Evolutionary conservation across 257 asterid species (phyloP).

Genomic region (Thymus mandschuricus): DNA sequence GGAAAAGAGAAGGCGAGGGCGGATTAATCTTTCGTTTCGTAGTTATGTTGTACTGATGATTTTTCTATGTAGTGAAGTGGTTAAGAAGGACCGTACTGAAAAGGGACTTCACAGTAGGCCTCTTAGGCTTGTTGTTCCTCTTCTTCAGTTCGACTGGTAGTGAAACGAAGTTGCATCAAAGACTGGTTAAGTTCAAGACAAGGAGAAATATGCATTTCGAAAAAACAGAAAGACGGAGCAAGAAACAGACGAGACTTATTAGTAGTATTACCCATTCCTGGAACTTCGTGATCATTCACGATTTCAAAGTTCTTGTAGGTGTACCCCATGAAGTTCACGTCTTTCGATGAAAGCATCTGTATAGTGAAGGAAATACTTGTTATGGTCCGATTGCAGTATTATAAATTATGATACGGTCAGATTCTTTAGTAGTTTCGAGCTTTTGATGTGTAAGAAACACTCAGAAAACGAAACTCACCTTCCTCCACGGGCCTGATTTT

Average conservation of each 20-base stretch:
- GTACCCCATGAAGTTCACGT: slow-evolving; percentile 96
- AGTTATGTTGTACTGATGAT: too few species aligned
- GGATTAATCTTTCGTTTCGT: not conserved
- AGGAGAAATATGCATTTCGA: not conserved
- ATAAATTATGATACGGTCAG: too few species aligned
- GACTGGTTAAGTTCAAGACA: not conserved
- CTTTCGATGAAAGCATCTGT: slow-evolving; percentile 98
- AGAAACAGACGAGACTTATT: slow-evolving; percentile 22
- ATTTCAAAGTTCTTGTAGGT: slow-evolving; percentile 96
- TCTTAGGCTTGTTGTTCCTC: slow-evolving; percentile 80
- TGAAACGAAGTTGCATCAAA: slow-evolving; percentile 16
- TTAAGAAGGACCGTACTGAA: slow-evolving; percentile 62
- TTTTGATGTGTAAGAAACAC: too few species aligned
- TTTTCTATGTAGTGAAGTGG: not conserved
- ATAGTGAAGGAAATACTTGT: not conserved
- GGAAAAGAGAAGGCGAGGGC: slow-evolving; percentile 11
- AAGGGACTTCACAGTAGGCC: slow-evolving; percentile 94
- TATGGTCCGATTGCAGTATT: too few species aligned
- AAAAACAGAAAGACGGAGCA: slow-evolving; percentile 17
- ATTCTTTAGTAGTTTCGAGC: too few species aligned
- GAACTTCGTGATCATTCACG: slow-evolving; percentile 84
- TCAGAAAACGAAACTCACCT: slow-evolving; percentile 54
- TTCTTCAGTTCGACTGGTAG: slow-evolving; percentile 86
- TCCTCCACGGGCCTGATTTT: slow-evolving; percentile 99
- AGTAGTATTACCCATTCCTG: slow-evolving; percentile 78